Evolutionary conservation across 2,329 filamentous ascomycete genomes (phyloP).

Genomic region (Keithomyces neogunnii): DNA sequence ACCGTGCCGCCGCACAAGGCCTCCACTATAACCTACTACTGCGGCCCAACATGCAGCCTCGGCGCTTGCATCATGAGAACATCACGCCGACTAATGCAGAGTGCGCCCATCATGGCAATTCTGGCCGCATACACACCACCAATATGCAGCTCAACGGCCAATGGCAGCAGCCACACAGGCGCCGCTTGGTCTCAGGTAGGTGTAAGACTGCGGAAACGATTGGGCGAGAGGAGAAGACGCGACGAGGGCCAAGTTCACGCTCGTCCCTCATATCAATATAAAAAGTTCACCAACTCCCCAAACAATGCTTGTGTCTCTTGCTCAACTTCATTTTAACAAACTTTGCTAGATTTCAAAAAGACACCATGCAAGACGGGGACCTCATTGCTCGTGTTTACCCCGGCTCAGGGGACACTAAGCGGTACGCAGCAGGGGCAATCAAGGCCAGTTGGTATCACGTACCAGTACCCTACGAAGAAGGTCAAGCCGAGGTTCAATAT

Average conservation of each 20-base stretch:
- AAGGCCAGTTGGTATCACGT: slow-evolving; percentile 1
- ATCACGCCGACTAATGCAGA: no score
- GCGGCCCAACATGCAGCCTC: no score
- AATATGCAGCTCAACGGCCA: neutral
- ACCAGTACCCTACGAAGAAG: neutral
- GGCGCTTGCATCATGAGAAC: no score
- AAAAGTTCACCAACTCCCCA: neutral
- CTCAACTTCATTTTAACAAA: neutral
- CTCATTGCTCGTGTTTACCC: slow-evolving; percentile 7
- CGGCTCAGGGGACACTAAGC: neutral
- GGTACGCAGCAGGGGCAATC: neutral
- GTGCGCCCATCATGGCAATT: no score
- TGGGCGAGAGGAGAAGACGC: neutral
- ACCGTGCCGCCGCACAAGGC: no score
- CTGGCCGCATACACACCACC: no score
- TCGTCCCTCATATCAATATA: neutral
- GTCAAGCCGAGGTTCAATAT: neutral
- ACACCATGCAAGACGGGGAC: slow-evolving; percentile 5
- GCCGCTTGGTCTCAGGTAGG: neutral
- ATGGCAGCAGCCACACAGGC: neutral
- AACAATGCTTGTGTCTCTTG: neutral
- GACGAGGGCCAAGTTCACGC: no score
- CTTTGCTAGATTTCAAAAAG: neutral
- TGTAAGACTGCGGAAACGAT: neutral
- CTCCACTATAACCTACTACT: no score